These are phyloP conservation scores for Letharia columbiana DNA, from an alignment of 495 filamentous ascomycete species.

Conservation along the genomic window DNA sequence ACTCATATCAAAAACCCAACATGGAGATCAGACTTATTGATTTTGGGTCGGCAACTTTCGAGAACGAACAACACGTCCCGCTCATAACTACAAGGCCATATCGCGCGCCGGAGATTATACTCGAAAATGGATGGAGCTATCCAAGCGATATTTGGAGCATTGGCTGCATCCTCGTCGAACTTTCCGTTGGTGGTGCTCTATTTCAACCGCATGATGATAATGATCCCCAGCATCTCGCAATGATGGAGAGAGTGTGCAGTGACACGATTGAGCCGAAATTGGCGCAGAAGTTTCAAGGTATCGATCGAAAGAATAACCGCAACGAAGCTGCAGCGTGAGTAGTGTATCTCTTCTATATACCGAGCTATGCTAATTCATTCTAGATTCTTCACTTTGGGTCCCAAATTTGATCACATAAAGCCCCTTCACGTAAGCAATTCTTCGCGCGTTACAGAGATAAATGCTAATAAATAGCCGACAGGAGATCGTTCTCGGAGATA, in stretches of 20 bases:
- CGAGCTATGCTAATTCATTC: conserved; percentile 14
- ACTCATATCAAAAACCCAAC: conserved; percentile 83
- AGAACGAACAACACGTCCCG: conserved; percentile 96
- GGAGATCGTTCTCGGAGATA: conserved; percentile 81
- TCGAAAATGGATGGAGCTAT: conserved; percentile 98
- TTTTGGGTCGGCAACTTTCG: conserved; percentile 95
- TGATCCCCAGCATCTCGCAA: conserved; percentile 93
- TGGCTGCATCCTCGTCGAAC: conserved; percentile 94
- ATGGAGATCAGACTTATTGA: conserved; percentile 97
- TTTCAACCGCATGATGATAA: conserved; percentile 99
- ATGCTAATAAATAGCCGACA: conserved; percentile 31
- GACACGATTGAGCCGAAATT: conserved; percentile 63
- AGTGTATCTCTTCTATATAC: neutral
- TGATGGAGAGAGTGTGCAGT: conserved; percentile 92
- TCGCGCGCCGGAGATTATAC: conserved; percentile 93
- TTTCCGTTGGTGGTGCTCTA: conserved; percentile 92
- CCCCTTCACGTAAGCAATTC: conserved; percentile 56
- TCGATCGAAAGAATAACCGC: conserved; percentile 52
- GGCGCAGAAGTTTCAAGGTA: conserved; percentile 61
- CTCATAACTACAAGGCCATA: conserved; percentile 96
- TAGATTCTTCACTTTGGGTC: conserved; percentile 72
- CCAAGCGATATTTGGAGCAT: conserved; percentile 99
- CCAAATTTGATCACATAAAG: conserved; percentile 93
- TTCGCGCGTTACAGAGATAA: neutral
- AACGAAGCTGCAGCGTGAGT: conserved; percentile 79